These are phyloP conservation scores for Trametes pubescens DNA, from an alignment of 1,284 basidiomycete species.

Conservation along the genomic window DNA sequence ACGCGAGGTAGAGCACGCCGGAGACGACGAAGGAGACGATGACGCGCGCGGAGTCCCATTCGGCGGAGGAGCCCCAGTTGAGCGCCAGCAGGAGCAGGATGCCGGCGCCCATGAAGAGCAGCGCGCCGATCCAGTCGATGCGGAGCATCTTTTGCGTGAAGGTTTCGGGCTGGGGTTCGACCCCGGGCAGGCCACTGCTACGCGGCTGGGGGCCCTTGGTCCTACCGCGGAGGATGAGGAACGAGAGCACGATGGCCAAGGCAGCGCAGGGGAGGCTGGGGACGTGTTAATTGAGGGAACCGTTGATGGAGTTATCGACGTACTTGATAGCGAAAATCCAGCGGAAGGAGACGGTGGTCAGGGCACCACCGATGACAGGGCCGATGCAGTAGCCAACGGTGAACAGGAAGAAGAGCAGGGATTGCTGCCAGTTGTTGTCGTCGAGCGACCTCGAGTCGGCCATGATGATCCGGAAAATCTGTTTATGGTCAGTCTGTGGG, in stretches of 20 bases:
- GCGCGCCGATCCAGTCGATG: conserved; percentile 57
- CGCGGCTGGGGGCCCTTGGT: conserved; percentile 38
- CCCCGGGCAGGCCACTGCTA: conserved; percentile 25
- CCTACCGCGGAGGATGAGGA: conserved; percentile 50
- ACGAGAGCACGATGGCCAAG: conserved; percentile 49
- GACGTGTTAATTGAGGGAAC: conserved; percentile 15
- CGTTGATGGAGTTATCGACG: conserved; percentile 21
- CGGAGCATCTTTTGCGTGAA: conserved; percentile 46
- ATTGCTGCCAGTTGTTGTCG: conserved; percentile 52
- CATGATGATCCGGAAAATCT: conserved; percentile 55
- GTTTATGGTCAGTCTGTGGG: neutral
- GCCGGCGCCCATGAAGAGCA: conserved; percentile 47
- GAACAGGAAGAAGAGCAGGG: conserved; percentile 53
- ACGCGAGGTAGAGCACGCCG: conserved; percentile 46
- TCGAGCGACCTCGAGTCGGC: conserved; percentile 53
- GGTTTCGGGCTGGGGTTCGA: conserved; percentile 26
- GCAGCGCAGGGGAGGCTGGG: conserved; percentile 43
- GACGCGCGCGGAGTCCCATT: conserved; percentile 44
- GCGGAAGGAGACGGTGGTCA: conserved; percentile 52
- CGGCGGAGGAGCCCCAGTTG: conserved; percentile 46
- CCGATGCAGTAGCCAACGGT: conserved; percentile 53
- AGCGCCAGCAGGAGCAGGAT: conserved; percentile 48
- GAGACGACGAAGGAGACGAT: conserved; percentile 52
- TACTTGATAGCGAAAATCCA: conserved; percentile 67
- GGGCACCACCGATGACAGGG: conserved; percentile 55